These are phyloP conservation scores for Phytophthora uliginosa DNA, from an alignment of 352 stramenopile genomes.

Conservation along the genomic window DNA sequence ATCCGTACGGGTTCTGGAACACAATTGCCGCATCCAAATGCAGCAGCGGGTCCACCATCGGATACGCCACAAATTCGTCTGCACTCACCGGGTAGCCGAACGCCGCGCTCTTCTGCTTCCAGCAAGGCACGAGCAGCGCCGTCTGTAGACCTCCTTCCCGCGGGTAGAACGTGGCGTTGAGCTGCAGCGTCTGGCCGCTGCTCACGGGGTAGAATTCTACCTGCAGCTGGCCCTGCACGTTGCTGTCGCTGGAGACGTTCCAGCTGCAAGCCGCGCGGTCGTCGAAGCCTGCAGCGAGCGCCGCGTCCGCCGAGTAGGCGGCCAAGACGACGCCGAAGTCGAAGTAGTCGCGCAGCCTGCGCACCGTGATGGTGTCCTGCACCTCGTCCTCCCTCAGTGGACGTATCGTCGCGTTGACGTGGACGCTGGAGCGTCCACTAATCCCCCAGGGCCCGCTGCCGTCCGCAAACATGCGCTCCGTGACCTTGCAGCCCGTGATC, in stretches of 20 bases:
- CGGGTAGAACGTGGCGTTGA: conserved; percentile 67
- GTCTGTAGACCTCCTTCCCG: conserved; percentile 64
- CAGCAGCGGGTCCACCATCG: conserved; percentile 79
- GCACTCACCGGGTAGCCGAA: conserved; percentile 85
- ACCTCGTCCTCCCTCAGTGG: conserved; percentile 65
- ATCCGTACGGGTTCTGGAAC: conserved; percentile 89
- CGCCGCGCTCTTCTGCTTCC: conserved; percentile 84
- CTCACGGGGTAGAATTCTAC: conserved; percentile 66
- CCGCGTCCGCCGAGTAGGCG: conserved; percentile 64
- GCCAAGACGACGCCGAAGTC: conserved; percentile 78
- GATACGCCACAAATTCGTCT: conserved; percentile 75
- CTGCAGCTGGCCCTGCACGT: conserved; percentile 55
- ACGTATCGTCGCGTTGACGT: conserved; percentile 58
- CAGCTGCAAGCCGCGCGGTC: conserved; percentile 64
- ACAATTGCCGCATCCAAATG: conserved; percentile 66
- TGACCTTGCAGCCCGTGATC: conserved; percentile 69
- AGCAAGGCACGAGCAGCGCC: conserved; percentile 78
- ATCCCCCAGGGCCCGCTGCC: conserved; percentile 59
- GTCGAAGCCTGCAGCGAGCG: conserved; percentile 52
- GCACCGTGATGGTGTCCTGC: conserved; percentile 74
- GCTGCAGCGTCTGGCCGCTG: conserved; percentile 46
- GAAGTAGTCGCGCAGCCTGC: conserved; percentile 82
- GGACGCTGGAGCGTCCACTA: conserved; percentile 56
- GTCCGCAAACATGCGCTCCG: conserved; percentile 87
- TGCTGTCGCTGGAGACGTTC: conserved; percentile 67